Base-by-base conservation (phyloP, 257 asterid species). In the Fraxinus quadrangulata region DNA sequence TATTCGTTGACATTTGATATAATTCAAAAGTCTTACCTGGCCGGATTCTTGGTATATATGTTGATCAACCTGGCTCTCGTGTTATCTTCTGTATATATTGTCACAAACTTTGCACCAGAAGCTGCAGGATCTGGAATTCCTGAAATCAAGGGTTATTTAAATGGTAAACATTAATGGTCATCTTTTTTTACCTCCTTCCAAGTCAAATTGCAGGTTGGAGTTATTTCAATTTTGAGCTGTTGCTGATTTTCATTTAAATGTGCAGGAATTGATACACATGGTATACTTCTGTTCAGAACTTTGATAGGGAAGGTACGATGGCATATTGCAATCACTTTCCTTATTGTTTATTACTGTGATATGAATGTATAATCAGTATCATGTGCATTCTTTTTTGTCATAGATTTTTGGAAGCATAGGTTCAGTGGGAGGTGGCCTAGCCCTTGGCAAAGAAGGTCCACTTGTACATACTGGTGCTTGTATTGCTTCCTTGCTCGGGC, bases 81-180 rank as follows among this genome's bases (percentile, higher is more conserved):
- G 72, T 81, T 92, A 76, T 96, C 99, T 80, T 96, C 97, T 74
- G 99, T 88, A 69, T 93, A 81, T 86, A 96, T 96, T 70, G 70
- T 96, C 72, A 96, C 99, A 23, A 84, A 84, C 16, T 96, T 92
- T 80, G 96, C 99, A 75, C 99, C 99, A 85, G 99, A 92, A 77
- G 99, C 99, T 28, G 94, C 99, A 8, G 99, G 99, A 77, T 96
- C 98, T 33, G 99, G 99, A 81, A 96, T 96, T 78, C 99, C 99
- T 75, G 99, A 96, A 89, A 93, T 96, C 77, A 96, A 96, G 96
- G 99, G 98, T 74, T 96, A 96, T 85, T 84, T 96, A 77, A 96
- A 96, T 82, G 99, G 99, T 92, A 83, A 45, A 71, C 23, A 63
- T 72, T 72, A 51, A 66, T 14, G 34, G 10, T 51, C 21, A 59